Evolutionary conservation across 352 stramenopile species (phyloP), one percentile per base, ranked within the genome.

Genomic region (Pythium monospermum): DNA sequence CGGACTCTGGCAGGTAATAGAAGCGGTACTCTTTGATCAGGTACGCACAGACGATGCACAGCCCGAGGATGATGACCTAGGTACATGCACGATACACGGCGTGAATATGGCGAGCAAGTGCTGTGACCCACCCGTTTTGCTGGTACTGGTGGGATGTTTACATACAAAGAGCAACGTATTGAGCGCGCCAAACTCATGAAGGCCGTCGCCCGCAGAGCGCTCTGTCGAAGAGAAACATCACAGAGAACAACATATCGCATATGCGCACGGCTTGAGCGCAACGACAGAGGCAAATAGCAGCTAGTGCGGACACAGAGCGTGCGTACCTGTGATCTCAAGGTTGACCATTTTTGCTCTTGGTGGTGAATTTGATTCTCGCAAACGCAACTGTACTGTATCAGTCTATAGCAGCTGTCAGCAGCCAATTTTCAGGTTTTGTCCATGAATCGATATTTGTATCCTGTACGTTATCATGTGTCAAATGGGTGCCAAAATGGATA

Each of bases 31-130:
- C 73, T 53, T 94, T 91, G 68, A 96, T 92, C 48, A 97, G 51
- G 59, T 96, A 96, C 32, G 84, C 87, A 58, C 68, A 87, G 39
- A 97, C 73, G 48, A 96, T 94, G 79, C 85, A 96, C 12, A 96
- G 61, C 15, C 82, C 82, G 12, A 97, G 66, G 39, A 97, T 77
- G 44, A 94, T 75, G 39, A 96, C 73, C 71, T 87, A 53, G 19
- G 19, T n/a, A n/a, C n/a, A n/a, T n/a, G n/a, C n/a, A 31, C 23
- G 28, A n/a, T 19, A 19, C 13, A 23, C 15, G n/a, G n/a, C n/a
- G n/a, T n/a, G n/a, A n/a, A n/a, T n/a, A n/a, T n/a, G n/a, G n/a
- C n/a, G n/a, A n/a, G n/a, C n/a, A n/a, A n/a, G n/a, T n/a, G n/a
- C n/a, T n/a, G n/a, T n/a, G n/a, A n/a, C n/a, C n/a, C n/a, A n/a